These are phyloP conservation scores for Peronospora belbahrii DNA, from an alignment of 352 stramenopile genomes.

Conservation along the genomic window DNA sequence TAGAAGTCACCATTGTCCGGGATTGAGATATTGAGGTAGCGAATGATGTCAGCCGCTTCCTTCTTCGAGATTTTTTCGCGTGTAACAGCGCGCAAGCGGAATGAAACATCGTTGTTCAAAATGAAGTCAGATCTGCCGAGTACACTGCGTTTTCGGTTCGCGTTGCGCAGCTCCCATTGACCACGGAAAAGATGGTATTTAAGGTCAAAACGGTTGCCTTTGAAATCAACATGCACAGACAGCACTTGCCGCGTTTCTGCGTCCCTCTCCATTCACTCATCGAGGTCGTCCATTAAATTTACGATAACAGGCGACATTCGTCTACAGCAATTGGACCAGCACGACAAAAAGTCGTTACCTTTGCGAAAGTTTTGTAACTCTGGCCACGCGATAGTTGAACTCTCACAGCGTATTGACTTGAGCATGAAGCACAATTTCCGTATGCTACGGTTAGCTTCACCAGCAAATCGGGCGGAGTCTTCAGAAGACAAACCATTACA, in stretches of 20 bases:
- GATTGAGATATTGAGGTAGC: constrained; percentile 18
- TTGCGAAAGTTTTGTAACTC: constrained; percentile 25
- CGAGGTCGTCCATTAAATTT: constrained; percentile 23
- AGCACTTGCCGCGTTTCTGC: constrained; percentile 6
- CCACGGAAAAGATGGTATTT: constrained; percentile 36
- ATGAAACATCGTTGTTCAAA: constrained; percentile 23
- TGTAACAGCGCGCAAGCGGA: constrained; percentile 24
- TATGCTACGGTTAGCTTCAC: constrained; percentile 23
- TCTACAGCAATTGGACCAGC: constrained; percentile 32
- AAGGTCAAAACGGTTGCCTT: constrained; percentile 18
- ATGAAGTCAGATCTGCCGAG: constrained; percentile 28
- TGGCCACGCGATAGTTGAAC: constrained; percentile 17
- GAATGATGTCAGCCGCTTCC: constrained; percentile 11
- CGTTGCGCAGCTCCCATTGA: constrained; percentile 21
- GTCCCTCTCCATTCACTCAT: constrained; percentile 16
- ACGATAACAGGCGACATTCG: constrained; percentile 14
- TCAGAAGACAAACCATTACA: constrained; percentile 21
- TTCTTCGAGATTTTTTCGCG: constrained; percentile 11
- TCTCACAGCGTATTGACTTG: constrained; percentile 16
- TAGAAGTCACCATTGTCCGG: constrained; percentile 17
- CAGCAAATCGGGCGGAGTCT: constrained; percentile 6
- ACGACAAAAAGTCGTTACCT: constrained; percentile 19
- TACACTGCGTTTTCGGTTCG: constrained; percentile 9
- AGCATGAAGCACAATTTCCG: constrained; percentile 29
- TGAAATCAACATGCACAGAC: constrained; percentile 18